phyloP scores from a whole-genome alignment of 768 basidiomycete species.

The Gloeophyllum trabeum region DNA sequence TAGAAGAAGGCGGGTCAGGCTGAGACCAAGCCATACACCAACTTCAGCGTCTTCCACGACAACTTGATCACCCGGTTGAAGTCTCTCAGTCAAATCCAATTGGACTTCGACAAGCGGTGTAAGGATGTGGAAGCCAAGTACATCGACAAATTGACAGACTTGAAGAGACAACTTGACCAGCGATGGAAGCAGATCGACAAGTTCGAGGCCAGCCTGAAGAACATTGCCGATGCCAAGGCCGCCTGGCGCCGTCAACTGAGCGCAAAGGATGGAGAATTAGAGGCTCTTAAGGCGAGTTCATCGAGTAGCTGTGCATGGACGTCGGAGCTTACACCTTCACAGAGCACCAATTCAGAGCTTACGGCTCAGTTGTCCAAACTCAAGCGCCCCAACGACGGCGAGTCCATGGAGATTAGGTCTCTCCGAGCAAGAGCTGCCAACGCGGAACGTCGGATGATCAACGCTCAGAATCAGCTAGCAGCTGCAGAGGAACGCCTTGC shows the following conservation, averaged over 20 bases:
- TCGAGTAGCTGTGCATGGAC: neutral
- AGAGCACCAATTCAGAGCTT: slow-evolving; percentile 71
- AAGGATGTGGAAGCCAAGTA: slow-evolving; percentile 73
- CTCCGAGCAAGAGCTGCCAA: slow-evolving; percentile 66
- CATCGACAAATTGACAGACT: slow-evolving; percentile 59
- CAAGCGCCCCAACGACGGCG: slow-evolving; percentile 46
- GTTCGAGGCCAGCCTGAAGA: slow-evolving; percentile 80
- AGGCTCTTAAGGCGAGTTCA: slow-evolving; percentile 62
- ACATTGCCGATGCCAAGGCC: slow-evolving; percentile 68
- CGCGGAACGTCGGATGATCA: slow-evolving; percentile 81
- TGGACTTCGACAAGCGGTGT: slow-evolving; percentile 75
- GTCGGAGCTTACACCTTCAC: slow-evolving; percentile 3
- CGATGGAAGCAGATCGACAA: slow-evolving; percentile 91
- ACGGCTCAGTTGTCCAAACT: slow-evolving; percentile 53
- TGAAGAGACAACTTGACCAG: slow-evolving; percentile 79
- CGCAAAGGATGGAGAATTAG: slow-evolving; percentile 84
- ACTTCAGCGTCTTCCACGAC: slow-evolving; percentile 90
- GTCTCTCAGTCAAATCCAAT: slow-evolving; percentile 71
- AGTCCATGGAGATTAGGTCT: slow-evolving; percentile 60
- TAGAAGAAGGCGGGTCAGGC: slow-evolving; percentile 69
- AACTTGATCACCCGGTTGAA: slow-evolving; percentile 85
- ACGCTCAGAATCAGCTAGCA: slow-evolving; percentile 74
- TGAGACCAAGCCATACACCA: slow-evolving; percentile 88
- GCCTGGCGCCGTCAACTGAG: slow-evolving; percentile 76
- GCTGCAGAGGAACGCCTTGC: slow-evolving; percentile 81